phyloP scores from a whole-genome alignment of 768 basidiomycete genomes.

The Mycena floridula region DNA sequence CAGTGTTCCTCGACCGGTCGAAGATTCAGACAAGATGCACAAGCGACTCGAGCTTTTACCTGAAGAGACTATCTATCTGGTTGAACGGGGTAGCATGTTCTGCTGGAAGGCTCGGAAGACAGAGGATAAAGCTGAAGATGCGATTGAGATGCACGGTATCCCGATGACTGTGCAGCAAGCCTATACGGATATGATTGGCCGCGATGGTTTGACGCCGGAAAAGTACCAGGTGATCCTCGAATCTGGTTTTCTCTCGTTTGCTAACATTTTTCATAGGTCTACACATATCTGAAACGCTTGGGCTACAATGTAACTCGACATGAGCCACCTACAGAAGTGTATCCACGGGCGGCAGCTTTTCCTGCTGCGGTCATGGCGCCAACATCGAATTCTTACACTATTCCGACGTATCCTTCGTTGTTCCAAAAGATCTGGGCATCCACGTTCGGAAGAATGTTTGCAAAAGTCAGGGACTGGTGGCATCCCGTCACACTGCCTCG shows the following conservation, averaged over 20 bases:
- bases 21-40: conserved; percentile 35
- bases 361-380: conserved; percentile 9
- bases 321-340: conserved; percentile 47
- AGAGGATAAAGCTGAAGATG: conserved; percentile 26
- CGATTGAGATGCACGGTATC: conserved; percentile 50
- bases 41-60: conserved; percentile 84
- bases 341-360: conserved; percentile 40
- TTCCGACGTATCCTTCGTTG: too few relatives aligned
- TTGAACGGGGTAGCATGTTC: conserved; percentile 84
- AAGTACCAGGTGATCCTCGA: conserved; percentile 68
- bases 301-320: conserved; percentile 88
- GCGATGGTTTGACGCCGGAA: conserved; percentile 72
- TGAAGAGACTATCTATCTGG: conserved; percentile 90
- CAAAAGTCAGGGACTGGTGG: conserved; percentile 57
- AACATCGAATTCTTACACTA: too few relatives aligned
- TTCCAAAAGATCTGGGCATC: conserved; percentile 28
- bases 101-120: conserved; percentile 60
- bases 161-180: conserved; percentile 94
- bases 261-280: conserved; percentile 54
- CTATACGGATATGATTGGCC: conserved; percentile 79
- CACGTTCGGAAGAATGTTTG: conserved; percentile 23
- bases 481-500: conserved; percentile 42
- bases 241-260: background rate
- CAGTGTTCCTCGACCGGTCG: conserved; percentile 49
- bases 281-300: conserved; percentile 84